Evolutionary conservation across 78 protist genomes (phyloP), one percentile per base, ranked within the genome.

Genomic region (Goniomonas avonlea): DNA sequence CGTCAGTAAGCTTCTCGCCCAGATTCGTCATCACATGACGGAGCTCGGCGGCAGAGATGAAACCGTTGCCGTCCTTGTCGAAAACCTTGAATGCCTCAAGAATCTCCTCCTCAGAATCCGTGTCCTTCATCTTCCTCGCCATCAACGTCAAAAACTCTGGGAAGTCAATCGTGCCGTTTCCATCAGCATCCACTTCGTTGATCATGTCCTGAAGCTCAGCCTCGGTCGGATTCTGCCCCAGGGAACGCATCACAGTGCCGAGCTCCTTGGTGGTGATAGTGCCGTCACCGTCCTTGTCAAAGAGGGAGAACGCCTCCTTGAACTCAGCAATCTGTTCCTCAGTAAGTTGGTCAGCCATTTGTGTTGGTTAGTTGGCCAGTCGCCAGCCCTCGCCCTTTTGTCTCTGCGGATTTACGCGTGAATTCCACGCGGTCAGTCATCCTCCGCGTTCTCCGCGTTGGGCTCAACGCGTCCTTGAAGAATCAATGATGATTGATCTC

Each of bases 71-170:
- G 87, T 97, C 97, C 93, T 94, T 97, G 88, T 97, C 99, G 74
- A 97, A 95, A 1, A 97, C 98, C 74, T 88, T 85, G 96, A 98
- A 98, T 48, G 99, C 99, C 89, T 97, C 99, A 43, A 84, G 83
- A 66, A 98, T 89, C 88, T 95, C 98, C 82, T 95, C 98, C 86
- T 95, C 99, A 18, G 96, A 82, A 77, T 96, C 99, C 17, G 88
- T 87, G 77, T 98, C 98, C 86, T 87, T 91, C 97, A 96, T 91
- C 87, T 96, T 95, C 63, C 95, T 77, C 41, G 96, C 92, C 97
- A 94, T 93, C 90, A 89, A 43, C 34, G 77, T 70, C 60, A 70
- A 47, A 39, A 70, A 70, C 31, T 98, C 99, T 47, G 95, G 91
- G 88, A 96, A 96, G 70, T 70, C 77, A 39, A 70, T 70, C 39